Evolutionary conservation across 2,329 filamentous ascomycete species (phyloP), one percentile per base, ranked within the genome.

Genomic region (Lizonia empirigonia): DNA sequence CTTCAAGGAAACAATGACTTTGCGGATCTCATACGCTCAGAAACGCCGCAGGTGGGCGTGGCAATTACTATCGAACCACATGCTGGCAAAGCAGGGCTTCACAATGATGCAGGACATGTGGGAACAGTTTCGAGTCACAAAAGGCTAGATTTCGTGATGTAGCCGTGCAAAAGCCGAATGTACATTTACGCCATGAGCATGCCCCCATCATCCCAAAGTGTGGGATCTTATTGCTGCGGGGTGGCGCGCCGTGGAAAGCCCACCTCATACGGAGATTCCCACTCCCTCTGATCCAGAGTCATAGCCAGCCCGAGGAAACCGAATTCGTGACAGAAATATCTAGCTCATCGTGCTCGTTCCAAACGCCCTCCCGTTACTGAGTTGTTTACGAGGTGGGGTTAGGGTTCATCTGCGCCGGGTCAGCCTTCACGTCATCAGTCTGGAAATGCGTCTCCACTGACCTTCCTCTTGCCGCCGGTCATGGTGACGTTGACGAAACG

Each of bases 381-480:
- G 54, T 62, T 63, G 64, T 58, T 69, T 89, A 90, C 70, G 85
- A 75, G 76, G 85, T 85, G 72, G 89, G 88, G 85, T 91, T 91
- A 78, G 89, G 88, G 86, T 92, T 92, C 89, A 92, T 92, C 89
- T 89, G 40, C 19, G 9, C 62, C 23, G 19, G 9, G 46, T 65
- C 56, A 63, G 57, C 45, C 45, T 45, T 41, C 40, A 24, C 13
- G 26, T 20, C 23, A 23, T 44, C 13, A n/a, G 15, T n/a, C 9
- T 34, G 7, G 7, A n/a, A 12, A 12, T 16, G 7, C 19, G 5
- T 20, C 13, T 70, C 65, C 40, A 64, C 81, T 75, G 79, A 94
- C 91, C 91, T 97, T 97, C 80, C 93, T 85, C 92, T 97, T 97
- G 82, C 93, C 93, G 79, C 91, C 92, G 66, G 92, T 95, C 81